Percentiles rank a stretch among this genome's conserved stretches.
Conservation (phyloP, 352 stramenopile species). For the Vaucheria bursata region DNA sequence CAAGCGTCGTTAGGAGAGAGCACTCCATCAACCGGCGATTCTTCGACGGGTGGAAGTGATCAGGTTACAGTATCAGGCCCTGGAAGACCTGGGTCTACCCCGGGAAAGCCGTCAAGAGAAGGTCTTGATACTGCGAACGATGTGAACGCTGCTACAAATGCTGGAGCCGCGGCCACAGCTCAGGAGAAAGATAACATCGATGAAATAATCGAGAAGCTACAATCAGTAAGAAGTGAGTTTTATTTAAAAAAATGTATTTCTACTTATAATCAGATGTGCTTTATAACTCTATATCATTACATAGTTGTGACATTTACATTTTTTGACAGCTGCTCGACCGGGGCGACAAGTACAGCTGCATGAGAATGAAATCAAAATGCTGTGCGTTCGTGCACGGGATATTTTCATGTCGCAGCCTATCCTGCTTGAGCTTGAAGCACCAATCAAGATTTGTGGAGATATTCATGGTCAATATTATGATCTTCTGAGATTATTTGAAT, state of each 20-base stretch:
- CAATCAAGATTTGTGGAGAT: constrained; percentile 93
- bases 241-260: neutral
- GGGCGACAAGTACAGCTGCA: constrained; percentile 47
- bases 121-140: neutral
- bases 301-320: neutral
- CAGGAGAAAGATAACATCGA: constrained; percentile 40
- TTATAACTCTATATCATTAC: neutral
- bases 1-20: neutral
- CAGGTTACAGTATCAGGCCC: neutral
- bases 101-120: neutral
- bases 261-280: neutral
- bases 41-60: neutral
- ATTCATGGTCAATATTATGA: constrained; percentile 81
- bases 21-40: neutral
- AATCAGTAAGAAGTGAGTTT: constrained; percentile 45
- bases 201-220: constrained; percentile 50
- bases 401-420: constrained; percentile 97
- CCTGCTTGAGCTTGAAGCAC: constrained; percentile 94
- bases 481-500: constrained; percentile 75
- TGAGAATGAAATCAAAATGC: constrained; percentile 51
- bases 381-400: constrained; percentile 91
- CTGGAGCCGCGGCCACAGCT: constrained; percentile 16
- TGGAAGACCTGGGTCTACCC: neutral
- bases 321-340: constrained; percentile 28
- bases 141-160: neutral